Evolutionary conservation across 2,329 filamentous ascomycete species (phyloP).

Genomic region (Trichoderma gracile): DNA sequence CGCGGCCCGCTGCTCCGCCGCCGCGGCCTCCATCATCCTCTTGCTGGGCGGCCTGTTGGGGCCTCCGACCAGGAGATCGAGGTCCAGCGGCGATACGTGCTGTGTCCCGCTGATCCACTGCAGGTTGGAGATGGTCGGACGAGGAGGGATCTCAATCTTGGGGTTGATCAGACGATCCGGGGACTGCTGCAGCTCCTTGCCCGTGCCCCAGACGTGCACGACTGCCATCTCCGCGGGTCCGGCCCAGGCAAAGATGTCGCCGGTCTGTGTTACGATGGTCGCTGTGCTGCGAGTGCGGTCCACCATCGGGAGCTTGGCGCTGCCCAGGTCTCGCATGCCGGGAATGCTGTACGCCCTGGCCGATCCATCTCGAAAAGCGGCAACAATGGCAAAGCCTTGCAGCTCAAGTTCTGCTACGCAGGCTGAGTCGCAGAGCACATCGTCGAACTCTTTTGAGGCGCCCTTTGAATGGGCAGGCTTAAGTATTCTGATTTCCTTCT

Average conservation of each 20-base stretch:
- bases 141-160: slow-evolving; percentile 68
- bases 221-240: slow-evolving; percentile 83
- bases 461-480: slow-evolving; percentile 82
- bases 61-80: slow-evolving; percentile 88
- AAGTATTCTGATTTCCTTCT: slow-evolving; percentile 83
- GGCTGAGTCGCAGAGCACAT: slow-evolving; percentile 78
- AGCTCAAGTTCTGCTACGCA: slow-evolving; percentile 72
- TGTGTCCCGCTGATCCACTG: slow-evolving; percentile 98
- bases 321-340: slow-evolving; percentile 78
- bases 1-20: slow-evolving; percentile 68
- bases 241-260: slow-evolving; percentile 84
- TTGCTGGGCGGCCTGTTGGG: slow-evolving; percentile 86
- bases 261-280: slow-evolving; percentile 71
- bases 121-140: slow-evolving; percentile 90
- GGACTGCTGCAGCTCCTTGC: slow-evolving; percentile 60
- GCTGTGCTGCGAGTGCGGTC: slow-evolving; percentile 72
- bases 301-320: slow-evolving; percentile 65
- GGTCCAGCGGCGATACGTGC: slow-evolving; percentile 80
- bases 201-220: slow-evolving; percentile 81
- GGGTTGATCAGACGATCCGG: slow-evolving; percentile 81
- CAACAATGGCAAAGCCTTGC: slow-evolving; percentile 76
- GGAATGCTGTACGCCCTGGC: slow-evolving; percentile 85
- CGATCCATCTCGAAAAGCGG: slow-evolving; percentile 79
- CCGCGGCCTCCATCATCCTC: slow-evolving; percentile 79
- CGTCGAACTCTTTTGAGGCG: slow-evolving; percentile 88